Conservation (phyloP, 352 stramenopile genomes). For the Phytopythium montanum region DNA sequence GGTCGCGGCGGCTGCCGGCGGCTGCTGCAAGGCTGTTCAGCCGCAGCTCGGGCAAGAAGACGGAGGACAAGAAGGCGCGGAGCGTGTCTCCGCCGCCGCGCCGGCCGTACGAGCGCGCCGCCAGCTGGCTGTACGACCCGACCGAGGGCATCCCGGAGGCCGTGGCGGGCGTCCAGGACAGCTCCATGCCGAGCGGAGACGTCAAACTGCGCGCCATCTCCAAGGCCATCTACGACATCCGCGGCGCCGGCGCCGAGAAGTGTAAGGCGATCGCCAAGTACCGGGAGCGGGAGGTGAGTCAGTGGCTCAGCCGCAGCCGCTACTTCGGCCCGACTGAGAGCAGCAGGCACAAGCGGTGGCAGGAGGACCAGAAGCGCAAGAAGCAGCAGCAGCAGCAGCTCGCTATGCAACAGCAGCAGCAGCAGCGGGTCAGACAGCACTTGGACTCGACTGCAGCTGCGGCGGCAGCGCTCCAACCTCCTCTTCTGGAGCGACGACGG, state of each 20-base stretch:
- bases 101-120: slow-evolving; percentile 26
- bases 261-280: slow-evolving; percentile 48
- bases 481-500: slow-evolving; percentile 20
- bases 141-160: slow-evolving; percentile 32
- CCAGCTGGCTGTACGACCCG: slow-evolving; percentile 67
- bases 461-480: slow-evolving; percentile 8
- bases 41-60: slow-evolving; percentile 6
- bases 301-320: slow-evolving; percentile 59
- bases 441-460: neutral
- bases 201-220: slow-evolving; percentile 75
- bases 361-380: slow-evolving; percentile 61
- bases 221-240: slow-evolving; percentile 73
- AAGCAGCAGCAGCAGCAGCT: slow-evolving; percentile 28
- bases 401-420: slow-evolving; percentile 18
- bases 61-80: slow-evolving; percentile 11
- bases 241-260: slow-evolving; percentile 53
- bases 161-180: slow-evolving; percentile 4
- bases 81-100: slow-evolving; percentile 1
- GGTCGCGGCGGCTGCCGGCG: slow-evolving; percentile 11
- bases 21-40: slow-evolving; percentile 8
- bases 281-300: slow-evolving; percentile 44
- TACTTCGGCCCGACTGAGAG: slow-evolving; percentile 80
- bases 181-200: slow-evolving; percentile 20
- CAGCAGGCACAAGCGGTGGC: slow-evolving; percentile 73
- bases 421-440: slow-evolving; percentile 9